A percentile compares a stretch with the other conserved stretches of the same genome.
Conservation (phyloP, 495 filamentous ascomycete genomes). For the Cercophora newfieldiana region DNA sequence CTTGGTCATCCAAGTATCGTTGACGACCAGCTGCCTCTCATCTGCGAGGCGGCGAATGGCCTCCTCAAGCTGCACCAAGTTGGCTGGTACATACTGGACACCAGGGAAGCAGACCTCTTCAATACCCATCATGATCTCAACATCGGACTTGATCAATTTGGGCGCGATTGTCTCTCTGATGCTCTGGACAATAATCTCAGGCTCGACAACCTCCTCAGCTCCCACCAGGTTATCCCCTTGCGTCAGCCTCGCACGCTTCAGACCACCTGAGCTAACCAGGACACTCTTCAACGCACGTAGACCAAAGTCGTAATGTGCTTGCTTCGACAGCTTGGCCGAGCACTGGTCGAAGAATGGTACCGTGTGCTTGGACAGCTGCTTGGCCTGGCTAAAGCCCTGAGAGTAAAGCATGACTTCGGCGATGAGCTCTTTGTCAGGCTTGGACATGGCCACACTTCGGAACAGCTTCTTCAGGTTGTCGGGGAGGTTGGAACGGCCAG, state of each 20-base stretch:
- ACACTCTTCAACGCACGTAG: slow-evolving; percentile 97
- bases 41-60: slow-evolving; percentile 80
- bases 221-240: slow-evolving; percentile 55
- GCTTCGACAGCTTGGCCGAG: slow-evolving; percentile 76
- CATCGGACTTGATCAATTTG: slow-evolving; percentile 89
- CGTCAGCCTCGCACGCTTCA: slow-evolving; percentile 82
- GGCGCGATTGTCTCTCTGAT: slow-evolving; percentile 97
- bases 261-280: slow-evolving; percentile 90
- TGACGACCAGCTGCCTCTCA: slow-evolving; percentile 82
- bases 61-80: slow-evolving; percentile 71
- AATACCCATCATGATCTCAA: slow-evolving; percentile 80
- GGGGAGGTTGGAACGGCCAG: slow-evolving; percentile 93
- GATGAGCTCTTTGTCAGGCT: slow-evolving; percentile 98
- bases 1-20: slow-evolving; percentile 94
- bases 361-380: slow-evolving; percentile 85
- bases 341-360: slow-evolving; percentile 98
- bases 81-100: slow-evolving; percentile 87
- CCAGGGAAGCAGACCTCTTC: slow-evolving; percentile 88
- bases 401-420: slow-evolving; percentile 99
- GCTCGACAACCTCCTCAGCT: slow-evolving; percentile 77
- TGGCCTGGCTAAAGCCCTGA: slow-evolving; percentile 95
- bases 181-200: slow-evolving; percentile 98
- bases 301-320: slow-evolving; percentile 98
- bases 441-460: slow-evolving; percentile 98
- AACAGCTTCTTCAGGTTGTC: slow-evolving; percentile 99